phyloP scores from a whole-genome alignment of 2,329 filamentous ascomycete species.

The Fusarium longipes region DNA sequence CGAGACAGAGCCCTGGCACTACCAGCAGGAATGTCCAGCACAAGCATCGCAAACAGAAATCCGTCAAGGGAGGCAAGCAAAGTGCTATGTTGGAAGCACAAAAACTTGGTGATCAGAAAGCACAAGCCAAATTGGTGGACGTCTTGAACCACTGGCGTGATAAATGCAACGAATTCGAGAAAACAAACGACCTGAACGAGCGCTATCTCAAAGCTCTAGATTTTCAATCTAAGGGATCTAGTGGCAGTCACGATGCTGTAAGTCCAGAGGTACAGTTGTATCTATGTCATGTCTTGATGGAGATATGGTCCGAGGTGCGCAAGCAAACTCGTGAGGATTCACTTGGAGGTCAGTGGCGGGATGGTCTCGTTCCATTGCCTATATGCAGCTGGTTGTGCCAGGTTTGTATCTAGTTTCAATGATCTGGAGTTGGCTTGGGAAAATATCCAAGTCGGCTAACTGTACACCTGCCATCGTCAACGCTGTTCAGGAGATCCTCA shows the following conservation, averaged over 20 bases:
- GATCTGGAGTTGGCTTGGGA: slow-evolving; percentile 40
- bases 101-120: slow-evolving; percentile 51
- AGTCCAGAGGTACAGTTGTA: slow-evolving; percentile 10
- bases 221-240: slow-evolving; percentile 53
- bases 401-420: slow-evolving; percentile 42
- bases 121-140: slow-evolving; percentile 42
- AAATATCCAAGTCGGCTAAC: slow-evolving; percentile 22
- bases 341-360: not conserved
- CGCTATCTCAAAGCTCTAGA: slow-evolving; percentile 62
- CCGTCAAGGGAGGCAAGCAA: slow-evolving; percentile 51
- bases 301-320: slow-evolving; percentile 1
- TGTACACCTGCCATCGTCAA: slow-evolving; percentile 27
- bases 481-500: slow-evolving; percentile 23
- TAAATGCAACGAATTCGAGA: slow-evolving; percentile 59
- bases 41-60: slow-evolving; percentile 38
- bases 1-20: not conserved
- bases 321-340: not conserved
- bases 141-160: slow-evolving; percentile 58
- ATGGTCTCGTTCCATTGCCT: too few species aligned
- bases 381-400: slow-evolving; percentile 2
- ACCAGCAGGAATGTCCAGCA: not conserved
- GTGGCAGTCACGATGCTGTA: not conserved
- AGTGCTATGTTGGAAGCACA: slow-evolving; percentile 51
- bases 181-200: slow-evolving; percentile 54
- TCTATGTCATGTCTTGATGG: slow-evolving; percentile 2